Conservation (phyloP, 768 basidiomycete genomes). For the Lactarius deliciosus region DNA sequence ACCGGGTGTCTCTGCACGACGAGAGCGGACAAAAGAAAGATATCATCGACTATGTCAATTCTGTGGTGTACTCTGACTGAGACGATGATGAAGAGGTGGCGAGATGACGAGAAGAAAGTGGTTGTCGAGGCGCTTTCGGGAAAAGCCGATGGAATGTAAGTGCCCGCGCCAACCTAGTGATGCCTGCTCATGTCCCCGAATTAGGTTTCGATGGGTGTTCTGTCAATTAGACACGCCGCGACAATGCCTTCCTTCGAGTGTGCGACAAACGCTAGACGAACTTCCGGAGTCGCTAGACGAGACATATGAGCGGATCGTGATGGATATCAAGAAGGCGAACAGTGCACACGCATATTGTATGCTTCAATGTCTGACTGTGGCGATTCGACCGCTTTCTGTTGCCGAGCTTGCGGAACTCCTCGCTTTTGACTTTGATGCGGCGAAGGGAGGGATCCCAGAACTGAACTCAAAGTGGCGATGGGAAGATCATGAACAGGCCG, state of each 20-base stretch:
- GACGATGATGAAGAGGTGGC: neutral
- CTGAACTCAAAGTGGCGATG: neutral
- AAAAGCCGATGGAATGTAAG: neutral
- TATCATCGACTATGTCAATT: neutral
- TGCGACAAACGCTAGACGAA: neutral
- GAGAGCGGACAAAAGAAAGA: no score
- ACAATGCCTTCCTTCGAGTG: neutral
- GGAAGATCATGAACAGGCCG: neutral
- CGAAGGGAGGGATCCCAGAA: neutral
- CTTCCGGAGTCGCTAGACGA: neutral
- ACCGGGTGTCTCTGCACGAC: no score
- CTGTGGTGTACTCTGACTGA: neutral
- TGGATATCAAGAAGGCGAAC: neutral
- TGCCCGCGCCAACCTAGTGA: neutral
- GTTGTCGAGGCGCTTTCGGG: neutral
- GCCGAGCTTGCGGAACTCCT: neutral
- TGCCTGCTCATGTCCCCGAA: neutral
- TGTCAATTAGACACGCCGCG: neutral
- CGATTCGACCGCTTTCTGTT: neutral
- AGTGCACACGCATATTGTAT: neutral
- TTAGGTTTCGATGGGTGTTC: neutral
- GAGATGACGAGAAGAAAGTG: neutral
- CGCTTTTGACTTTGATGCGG: neutral
- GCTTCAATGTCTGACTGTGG: neutral
- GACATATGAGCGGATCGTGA: neutral